Evolutionary conservation across 345 rosid genomes (phyloP), one percentile per base, ranked within the genome.

Genomic region (Brassica carinata): DNA sequence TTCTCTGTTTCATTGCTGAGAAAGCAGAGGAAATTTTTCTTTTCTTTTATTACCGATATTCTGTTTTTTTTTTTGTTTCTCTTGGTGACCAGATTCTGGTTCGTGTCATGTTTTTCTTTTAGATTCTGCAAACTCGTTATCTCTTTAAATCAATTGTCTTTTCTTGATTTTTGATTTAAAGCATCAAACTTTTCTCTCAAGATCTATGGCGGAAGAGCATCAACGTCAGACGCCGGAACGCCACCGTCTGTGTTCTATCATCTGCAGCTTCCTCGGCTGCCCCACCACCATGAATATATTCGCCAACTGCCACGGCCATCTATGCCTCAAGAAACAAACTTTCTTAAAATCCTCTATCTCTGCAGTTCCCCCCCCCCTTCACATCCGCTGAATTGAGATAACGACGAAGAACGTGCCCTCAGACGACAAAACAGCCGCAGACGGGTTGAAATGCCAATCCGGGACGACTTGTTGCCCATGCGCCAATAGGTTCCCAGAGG

Each of bases 121-220:
- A 17, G 30, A 9, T 18, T 34, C 45, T 75, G 11, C 43, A 36
- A 67, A 79, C 45, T 75, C 19, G 5, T 69, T 69, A 5, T 0
- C 7, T 18, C 15, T 55, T 27, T 27, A 27, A 19, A 19, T 79
- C 45, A 26, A 30, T 58, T 34, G 30, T 27, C 30, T 43, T 33
- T 15, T 64, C 0, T 76, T 72, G 85, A 63, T 19, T 78, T 45
- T 38, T 10, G 2, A n/a, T 71, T 45, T 3, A 48, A 38, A 15
- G 30, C 30, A 27, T 27, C 30, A 3, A 27, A 27, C 30, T 19
- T 27, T 27, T 27, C 1, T 2, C 8, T 5, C 67, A 36, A 78
- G 64, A 73, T 79, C 75, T 33, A 77, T 87, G 90, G 90, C 86
- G 75, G 90, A 87, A 77, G 87, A 87, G 77, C 90, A 87, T 83